These are phyloP conservation scores for Pistacia atlantica DNA, from an alignment of 345 rosid species.

Conservation along the genomic window DNA sequence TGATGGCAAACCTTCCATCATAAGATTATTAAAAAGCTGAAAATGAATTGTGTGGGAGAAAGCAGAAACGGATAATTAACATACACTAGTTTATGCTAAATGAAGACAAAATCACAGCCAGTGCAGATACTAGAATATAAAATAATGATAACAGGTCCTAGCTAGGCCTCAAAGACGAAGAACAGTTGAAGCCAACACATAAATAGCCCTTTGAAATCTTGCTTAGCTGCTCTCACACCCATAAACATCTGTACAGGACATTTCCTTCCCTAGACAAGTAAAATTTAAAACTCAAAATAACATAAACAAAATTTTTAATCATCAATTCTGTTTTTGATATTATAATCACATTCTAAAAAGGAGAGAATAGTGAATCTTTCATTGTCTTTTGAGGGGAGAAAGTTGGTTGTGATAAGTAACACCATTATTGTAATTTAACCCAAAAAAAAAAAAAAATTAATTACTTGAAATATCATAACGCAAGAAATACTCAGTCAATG, in stretches of 20 bases:
- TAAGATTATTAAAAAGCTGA: constrained; percentile 1
- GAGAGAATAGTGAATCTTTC: background rate
- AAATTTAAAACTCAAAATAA: background rate
- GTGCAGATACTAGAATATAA: background rate
- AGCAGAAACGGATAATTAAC: background rate
- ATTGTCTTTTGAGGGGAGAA: too few species aligned
- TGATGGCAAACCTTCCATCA: constrained; percentile 6
- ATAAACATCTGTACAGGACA: background rate
- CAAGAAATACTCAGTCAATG: background rate
- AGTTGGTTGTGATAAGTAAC: too few species aligned
- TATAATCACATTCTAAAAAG: background rate
- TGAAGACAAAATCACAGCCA: background rate
- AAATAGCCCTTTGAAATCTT: too few species aligned
- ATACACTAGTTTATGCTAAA: background rate
- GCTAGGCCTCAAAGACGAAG: background rate
- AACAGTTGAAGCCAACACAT: too few species aligned
- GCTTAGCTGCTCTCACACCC: background rate
- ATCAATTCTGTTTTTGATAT: background rate
- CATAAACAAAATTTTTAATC: constrained; percentile 1
- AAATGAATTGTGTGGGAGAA: background rate
- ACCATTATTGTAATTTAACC: background rate
- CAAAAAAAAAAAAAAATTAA: background rate
- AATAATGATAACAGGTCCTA: background rate
- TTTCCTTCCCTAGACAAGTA: too few species aligned
- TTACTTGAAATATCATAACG: background rate